These are phyloP conservation scores for Cladophialophora bantiana DNA, from an alignment of 2,329 filamentous ascomycete species.

Conservation along the genomic window DNA sequence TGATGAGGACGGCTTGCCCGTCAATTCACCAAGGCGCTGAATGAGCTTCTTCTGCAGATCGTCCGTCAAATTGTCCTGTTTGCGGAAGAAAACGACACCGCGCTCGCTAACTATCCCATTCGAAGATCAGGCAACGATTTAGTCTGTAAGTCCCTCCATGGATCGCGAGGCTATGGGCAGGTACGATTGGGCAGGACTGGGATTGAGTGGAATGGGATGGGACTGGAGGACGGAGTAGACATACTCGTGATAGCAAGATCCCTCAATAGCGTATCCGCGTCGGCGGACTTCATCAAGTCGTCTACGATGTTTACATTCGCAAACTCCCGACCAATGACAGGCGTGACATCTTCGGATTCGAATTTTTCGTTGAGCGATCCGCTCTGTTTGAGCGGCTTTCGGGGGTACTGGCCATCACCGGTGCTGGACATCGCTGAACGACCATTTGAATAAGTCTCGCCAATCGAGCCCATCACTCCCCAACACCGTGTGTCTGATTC, in stretches of 20 bases:
- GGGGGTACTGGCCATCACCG: slow-evolving; percentile 11
- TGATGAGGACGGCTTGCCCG: slow-evolving; percentile 65
- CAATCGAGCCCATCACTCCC: slow-evolving; percentile 14
- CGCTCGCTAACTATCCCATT: slow-evolving; percentile 67
- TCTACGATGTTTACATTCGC: slow-evolving; percentile 56
- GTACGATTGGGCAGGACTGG: slow-evolving; percentile 13
- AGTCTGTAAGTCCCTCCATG: not conserved
- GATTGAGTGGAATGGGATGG: not conserved
- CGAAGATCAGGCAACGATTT: not conserved
- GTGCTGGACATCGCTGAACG: not conserved
- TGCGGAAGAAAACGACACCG: slow-evolving; percentile 74
- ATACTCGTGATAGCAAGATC: slow-evolving; percentile 73
- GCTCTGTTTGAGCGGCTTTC: slow-evolving; percentile 47
- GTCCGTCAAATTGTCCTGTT: slow-evolving; percentile 66
- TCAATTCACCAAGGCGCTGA: slow-evolving; percentile 64
- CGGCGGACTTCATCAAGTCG: slow-evolving; percentile 62
- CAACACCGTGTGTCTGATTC: not conserved
- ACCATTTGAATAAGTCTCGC: slow-evolving; percentile 16
- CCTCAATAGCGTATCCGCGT: slow-evolving; percentile 69
- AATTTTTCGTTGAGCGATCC: slow-evolving; percentile 52
- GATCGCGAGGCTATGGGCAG: slow-evolving; percentile 3
- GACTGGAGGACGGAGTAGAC: slow-evolving; percentile 29
- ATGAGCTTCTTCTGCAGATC: slow-evolving; percentile 71
- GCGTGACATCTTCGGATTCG: slow-evolving; percentile 58
- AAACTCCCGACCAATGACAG: slow-evolving; percentile 60